phyloP scores from a whole-genome alignment of 1,139 yeast species.

The Yueomyces sp. region DNA sequence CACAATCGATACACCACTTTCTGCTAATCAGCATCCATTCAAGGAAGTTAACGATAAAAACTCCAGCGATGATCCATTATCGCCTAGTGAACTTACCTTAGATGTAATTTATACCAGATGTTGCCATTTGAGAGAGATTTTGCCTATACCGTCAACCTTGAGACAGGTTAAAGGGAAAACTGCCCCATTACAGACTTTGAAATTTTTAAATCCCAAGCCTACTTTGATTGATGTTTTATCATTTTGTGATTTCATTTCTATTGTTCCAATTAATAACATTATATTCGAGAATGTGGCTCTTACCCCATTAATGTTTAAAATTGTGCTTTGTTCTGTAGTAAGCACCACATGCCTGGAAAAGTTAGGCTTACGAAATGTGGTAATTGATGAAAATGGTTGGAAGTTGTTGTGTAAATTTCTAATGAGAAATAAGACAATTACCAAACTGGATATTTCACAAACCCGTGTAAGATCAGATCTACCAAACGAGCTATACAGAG shows the following conservation, averaged over 20 bases:
- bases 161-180: constrained; percentile 66
- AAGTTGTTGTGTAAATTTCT: constrained; percentile 58
- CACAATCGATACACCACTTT: constrained; percentile 49
- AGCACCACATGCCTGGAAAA: constrained; percentile 51
- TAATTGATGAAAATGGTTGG: constrained; percentile 67
- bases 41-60: constrained; percentile 7
- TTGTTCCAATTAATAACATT: constrained; percentile 67
- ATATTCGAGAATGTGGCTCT: constrained; percentile 75
- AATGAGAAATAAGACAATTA: constrained; percentile 41
- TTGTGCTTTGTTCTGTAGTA: constrained; percentile 50
- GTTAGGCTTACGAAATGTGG: constrained; percentile 66
- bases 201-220: constrained; percentile 80
- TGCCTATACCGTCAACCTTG: constrained; percentile 65
- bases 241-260: constrained; percentile 75
- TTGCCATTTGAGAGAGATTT: constrained; percentile 60
- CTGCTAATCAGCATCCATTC: constrained; percentile 54
- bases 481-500: constrained; percentile 40
- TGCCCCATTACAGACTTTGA: constrained; percentile 63
- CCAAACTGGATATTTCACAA: constrained; percentile 70
- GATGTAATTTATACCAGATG: constrained; percentile 64
- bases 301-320: constrained; percentile 68
- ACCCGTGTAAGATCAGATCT: constrained; percentile 48
- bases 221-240: constrained; percentile 81
- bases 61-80: constrained; percentile 1
- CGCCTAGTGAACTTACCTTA: constrained; percentile 32